Evolutionary conservation across 495 filamentous ascomycete genomes (phyloP), one percentile per base, ranked within the genome.

Genomic region (Neurospora intermedia): DNA sequence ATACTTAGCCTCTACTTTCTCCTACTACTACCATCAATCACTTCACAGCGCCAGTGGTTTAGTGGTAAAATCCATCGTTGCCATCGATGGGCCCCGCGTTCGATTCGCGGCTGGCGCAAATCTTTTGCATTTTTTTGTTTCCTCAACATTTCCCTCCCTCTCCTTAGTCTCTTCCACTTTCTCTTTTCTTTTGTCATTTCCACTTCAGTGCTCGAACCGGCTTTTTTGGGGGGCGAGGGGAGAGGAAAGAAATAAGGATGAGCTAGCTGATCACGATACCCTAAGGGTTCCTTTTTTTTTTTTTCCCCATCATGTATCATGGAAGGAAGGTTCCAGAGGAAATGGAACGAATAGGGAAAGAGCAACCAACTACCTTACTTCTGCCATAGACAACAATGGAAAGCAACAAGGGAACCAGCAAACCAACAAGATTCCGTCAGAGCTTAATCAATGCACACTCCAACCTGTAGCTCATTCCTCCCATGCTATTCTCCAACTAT

Each of bases 11-110:
- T 0, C 2, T 15, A 1, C 2, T 15, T 31, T 11, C 11, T 10
- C 48, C 15, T 5, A 6, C 3, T 31, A 0, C 31, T 59, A 31
- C 7, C 23, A 31, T 31, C 3, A 0, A 31, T 59, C 2, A 59
- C 11, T 9, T 20, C 13, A 27, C 20, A 27, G 46, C 46, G 46
- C 46, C 80, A 82, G 82, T 84, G 82, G 82, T 84, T 84, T 84
- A 84, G 83, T 84, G 83, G 83, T 84, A 84, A 84, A 84, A 84
- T 84, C 81, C 83, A 84, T 84, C 83, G 83, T 84, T 84, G 83
- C 83, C 83, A 84, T 84, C 82, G 83, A 84, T 84, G 83, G 81
- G 83, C 83, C 83, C 83, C 83, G 83, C 78, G 83, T 84, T 84
- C 83, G 83, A 84, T 84, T 84, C 82, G 79, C 82, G 82, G 82